Base-by-base conservation (phyloP, 495 filamentous ascomycete species). In the Cercophora newfieldiana region DNA sequence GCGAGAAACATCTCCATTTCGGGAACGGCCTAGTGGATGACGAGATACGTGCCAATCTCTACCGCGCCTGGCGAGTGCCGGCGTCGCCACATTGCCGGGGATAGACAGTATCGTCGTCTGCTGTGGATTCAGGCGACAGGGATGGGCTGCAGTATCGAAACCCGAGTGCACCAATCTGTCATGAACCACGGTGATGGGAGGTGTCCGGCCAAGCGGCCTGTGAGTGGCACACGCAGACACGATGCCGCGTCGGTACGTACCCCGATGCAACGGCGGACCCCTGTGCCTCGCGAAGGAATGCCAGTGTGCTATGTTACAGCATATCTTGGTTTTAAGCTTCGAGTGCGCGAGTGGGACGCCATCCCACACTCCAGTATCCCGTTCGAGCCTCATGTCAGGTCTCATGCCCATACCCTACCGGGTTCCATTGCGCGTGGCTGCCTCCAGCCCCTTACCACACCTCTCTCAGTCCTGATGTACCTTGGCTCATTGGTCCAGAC, bases 201-300 rank as follows among this genome's bases (percentile, higher is more conserved):
- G 26, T 28, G 21, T 26, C 6, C 25, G n/a, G 18, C 51, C 51
- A 55, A 55, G 51, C 51, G 51, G 51, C 51, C 21, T 18, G 18
- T 18, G 7, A 55, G 51, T 55, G 2, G 37, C 37, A 6, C 37
- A 44, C 37, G 37, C 37, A 2, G 37, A 18, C 51, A 24, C 25
- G 26, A 26, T 12, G 21, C 51, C 21, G 12, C 14, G 7, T 22
- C 22, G 51, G 22, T 24, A 55, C 51, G 26, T 55, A 28, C 21
- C 51, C 22, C 26, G 50, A 26, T 28, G 51, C 19, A 55, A 55
- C 19, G 51, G 21, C 25, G 28, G 28, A 61, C 65, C 59, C 51
- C 61, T 24, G 67, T 66, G 67, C 59, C 64, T 31, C 22, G 18
- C 1, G 59, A 63, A 66, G 59, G 63, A 69, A 8, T 6, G 10